Base-by-base conservation (phyloP, 2,329 filamentous ascomycete species). In the Colletotrichum truncatum region DNA sequence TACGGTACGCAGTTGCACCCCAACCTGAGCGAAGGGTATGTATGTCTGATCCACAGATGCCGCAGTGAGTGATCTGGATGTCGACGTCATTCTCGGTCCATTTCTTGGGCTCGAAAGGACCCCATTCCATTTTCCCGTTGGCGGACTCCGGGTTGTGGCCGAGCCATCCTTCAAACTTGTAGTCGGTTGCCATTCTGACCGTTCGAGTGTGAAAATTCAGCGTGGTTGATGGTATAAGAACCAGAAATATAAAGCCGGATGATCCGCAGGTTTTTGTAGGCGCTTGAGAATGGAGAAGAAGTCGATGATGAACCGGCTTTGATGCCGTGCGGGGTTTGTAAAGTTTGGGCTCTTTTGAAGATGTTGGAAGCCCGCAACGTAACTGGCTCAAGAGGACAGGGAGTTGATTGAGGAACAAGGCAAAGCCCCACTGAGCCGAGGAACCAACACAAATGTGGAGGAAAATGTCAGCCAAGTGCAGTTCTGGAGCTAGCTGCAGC, bases 81-180 rank as follows among this genome's bases (percentile, higher is more conserved):
- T 91, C 89, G 54, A 91, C 76, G 69, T 91, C 88, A 25, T 81
- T 84, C 73, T 91, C 89, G 53, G 88, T 84, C 84, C 87, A 91
- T 10, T 77, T 76, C 80, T 91, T 91, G 23, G 87, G 87, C 74
- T 87, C 80, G 58, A 85, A 90, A 61, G 84, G 76, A 34, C 77
- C 77, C 84, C 85, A 87, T n/a, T 78, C 72, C 84, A 87, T 85
- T 51, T 86, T 84, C 49, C 84, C 84, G 4, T 85, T 72, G 59
- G 73, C 77, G 18, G 81, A 73, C 3, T 76, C 74, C 6, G 76
- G 68, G 59, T 76, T 74, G 38, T 77, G 73, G 69, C 82, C 83
- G 14, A 85, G 68, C 83, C 83, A 86, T 32, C 83, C 83, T 70
- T 85, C 74, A 69, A 85, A 85, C 72, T 81, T 82, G 73, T 80